Evolutionary conservation across 805 yeast genomes (phyloP).

Genomic region (Candida lessepsii): DNA sequence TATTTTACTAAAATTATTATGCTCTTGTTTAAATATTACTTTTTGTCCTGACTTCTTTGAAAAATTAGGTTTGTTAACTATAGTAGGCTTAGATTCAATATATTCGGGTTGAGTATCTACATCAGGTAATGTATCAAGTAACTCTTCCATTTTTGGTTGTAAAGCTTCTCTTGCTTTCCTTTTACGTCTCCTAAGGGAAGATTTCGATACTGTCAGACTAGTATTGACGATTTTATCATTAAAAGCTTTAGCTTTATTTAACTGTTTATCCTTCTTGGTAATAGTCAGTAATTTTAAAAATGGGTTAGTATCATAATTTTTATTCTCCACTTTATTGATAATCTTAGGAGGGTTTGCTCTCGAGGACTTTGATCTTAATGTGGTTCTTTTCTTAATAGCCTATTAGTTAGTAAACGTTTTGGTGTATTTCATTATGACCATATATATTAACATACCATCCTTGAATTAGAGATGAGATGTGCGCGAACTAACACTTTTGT

Average conservation of each 20-base stretch:
- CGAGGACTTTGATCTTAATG: slow-evolving; percentile 33
- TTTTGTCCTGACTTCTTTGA: slow-evolving; percentile 39
- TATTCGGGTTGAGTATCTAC: slow-evolving; percentile 15
- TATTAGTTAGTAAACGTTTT: too few species aligned
- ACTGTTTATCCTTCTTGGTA: slow-evolving; percentile 53
- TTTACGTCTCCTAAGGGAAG: slow-evolving; percentile 63
- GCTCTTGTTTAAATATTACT: slow-evolving; percentile 56
- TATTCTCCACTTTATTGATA: slow-evolving; percentile 17
- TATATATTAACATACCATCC: neutral
- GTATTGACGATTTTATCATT: slow-evolving; percentile 31
- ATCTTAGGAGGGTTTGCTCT: slow-evolving; percentile 15
- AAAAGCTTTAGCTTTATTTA: slow-evolving; percentile 38
- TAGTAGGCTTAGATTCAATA: slow-evolving; percentile 21
- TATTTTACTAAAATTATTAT: slow-evolving; percentile 55
- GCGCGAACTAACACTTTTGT: too few species aligned
- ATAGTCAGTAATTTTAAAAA: slow-evolving; percentile 52
- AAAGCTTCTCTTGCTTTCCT: slow-evolving; percentile 58
- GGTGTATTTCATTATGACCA: slow-evolving; percentile 1
- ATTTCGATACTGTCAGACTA: slow-evolving; percentile 57
- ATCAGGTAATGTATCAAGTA: slow-evolving; percentile 51
- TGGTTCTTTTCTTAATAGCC: slow-evolving; percentile 33
- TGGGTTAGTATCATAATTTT: slow-evolving; percentile 39
- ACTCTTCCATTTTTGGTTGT: slow-evolving; percentile 65
- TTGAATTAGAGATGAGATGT: slow-evolving; percentile 2
- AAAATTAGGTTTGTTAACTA: slow-evolving; percentile 50